Percentiles rank a stretch among this genome's conserved stretches.
Evolutionary conservation across 768 basidiomycete species (phyloP).

Genomic region (Auriculariales sp.): DNA sequence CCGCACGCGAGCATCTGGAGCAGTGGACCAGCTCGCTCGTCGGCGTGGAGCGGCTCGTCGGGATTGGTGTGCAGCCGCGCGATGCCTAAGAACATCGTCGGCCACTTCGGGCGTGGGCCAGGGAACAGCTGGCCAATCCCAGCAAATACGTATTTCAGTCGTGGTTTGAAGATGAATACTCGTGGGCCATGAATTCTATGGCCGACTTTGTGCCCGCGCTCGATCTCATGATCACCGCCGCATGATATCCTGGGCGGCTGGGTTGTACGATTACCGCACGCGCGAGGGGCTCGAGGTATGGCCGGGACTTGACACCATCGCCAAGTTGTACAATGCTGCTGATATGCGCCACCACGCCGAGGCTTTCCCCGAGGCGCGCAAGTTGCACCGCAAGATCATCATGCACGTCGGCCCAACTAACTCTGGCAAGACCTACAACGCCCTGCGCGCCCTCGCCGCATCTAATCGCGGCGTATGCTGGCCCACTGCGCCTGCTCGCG

Average conservation of each 20-base stretch:
- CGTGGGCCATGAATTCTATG: neutral
- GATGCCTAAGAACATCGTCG: neutral
- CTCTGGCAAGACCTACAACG: constrained; percentile 92
- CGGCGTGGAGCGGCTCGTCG: neutral
- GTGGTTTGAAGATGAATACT: neutral
- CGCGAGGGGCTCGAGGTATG: neutral
- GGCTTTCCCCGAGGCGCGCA: constrained; percentile 30
- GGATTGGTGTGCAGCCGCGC: neutral
- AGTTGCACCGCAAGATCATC: constrained; percentile 58
- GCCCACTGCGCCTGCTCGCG: constrained; percentile 86
- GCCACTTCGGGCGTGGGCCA: neutral
- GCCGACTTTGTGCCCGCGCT: neutral
- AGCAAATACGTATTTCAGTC: neutral
- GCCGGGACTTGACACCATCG: neutral
- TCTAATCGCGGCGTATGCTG: constrained; percentile 67
- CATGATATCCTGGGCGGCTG: neutral
- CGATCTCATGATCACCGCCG: neutral
- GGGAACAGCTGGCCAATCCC: neutral
- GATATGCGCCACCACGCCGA: constrained; percentile 10
- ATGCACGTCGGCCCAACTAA: constrained; percentile 98
- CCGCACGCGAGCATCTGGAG: neutral
- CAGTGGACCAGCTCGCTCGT: neutral
- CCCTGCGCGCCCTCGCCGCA: constrained; percentile 73
- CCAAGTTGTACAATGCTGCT: neutral
- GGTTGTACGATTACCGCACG: neutral